phyloP scores from a whole-genome alignment of 1,139 yeast genomes.

The Candida frijolesensis region DNA sequence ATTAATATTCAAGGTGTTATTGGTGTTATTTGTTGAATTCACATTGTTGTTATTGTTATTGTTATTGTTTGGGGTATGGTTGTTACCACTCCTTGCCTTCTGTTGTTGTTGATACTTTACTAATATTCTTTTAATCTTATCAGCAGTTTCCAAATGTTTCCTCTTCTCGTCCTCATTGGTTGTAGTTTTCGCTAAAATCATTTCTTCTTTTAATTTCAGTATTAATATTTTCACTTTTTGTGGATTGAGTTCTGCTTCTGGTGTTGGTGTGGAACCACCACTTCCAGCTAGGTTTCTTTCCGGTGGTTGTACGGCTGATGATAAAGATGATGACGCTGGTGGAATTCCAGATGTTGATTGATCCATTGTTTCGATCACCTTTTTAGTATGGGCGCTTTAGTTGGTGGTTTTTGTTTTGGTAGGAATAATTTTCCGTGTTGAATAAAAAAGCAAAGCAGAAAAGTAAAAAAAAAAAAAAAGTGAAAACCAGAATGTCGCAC shows the following conservation, averaged over 20 bases:
- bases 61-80: conserved; percentile 2
- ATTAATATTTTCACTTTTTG: conserved; percentile 14
- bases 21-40: too few species aligned
- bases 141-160: conserved; percentile 67
- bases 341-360: not conserved
- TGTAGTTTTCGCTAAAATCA: conserved; percentile 60
- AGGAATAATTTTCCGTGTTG: too few species aligned
- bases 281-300: not conserved
- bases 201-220: conserved; percentile 53
- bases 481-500: too few species aligned
- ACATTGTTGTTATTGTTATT: conserved; percentile 8
- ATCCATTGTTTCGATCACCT: not conserved
- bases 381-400: not conserved
- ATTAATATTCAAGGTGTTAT: too few species aligned
- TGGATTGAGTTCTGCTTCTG: conserved; percentile 18
- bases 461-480: too few species aligned
- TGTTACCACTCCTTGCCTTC: conserved; percentile 27
- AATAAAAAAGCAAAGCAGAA: too few species aligned
- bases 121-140: conserved; percentile 57
- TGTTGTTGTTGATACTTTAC: conserved; percentile 42
- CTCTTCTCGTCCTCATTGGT: conserved; percentile 62
- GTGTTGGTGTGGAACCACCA: conserved; percentile 13
- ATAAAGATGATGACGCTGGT: conserved; percentile 1
- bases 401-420: not conserved
- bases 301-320: not conserved